phyloP scores from a whole-genome alignment of 768 basidiomycete species.

The Suillus placidus region DNA sequence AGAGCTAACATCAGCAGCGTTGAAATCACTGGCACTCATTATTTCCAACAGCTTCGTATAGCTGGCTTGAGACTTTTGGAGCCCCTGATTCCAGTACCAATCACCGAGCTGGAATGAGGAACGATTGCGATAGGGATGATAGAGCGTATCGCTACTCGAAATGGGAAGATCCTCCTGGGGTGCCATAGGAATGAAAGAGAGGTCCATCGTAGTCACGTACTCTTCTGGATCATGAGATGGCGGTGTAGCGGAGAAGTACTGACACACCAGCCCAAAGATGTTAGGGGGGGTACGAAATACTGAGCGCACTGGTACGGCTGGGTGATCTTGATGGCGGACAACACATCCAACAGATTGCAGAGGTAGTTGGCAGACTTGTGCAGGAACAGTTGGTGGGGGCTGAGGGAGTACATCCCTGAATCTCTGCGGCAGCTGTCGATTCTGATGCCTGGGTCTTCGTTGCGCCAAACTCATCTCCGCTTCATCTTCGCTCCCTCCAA shows the following conservation, averaged over 20 bases:
- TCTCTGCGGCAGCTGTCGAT: not conserved
- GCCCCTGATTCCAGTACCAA: not conserved
- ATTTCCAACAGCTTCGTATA: not conserved
- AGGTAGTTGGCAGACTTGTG: not conserved
- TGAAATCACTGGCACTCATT: not conserved
- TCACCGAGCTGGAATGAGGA: not conserved
- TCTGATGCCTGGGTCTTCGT: not conserved
- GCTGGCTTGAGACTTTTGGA: not conserved
- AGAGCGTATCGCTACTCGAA: not conserved
- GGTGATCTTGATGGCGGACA: not conserved
- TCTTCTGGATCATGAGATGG: not conserved
- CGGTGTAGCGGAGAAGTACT: not conserved
- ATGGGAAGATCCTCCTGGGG: not conserved
- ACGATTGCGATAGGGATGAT: not conserved
- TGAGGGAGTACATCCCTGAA: not conserved
- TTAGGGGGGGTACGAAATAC: not conserved
- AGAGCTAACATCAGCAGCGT: no score
- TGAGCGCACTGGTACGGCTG: not conserved
- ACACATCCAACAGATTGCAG: not conserved
- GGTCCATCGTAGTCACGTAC: not conserved
- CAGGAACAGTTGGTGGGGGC: not conserved
- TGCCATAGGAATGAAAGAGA: not conserved
- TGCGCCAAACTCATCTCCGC: not conserved
- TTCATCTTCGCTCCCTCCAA: not conserved
- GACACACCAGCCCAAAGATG: not conserved